phyloP scores from a whole-genome alignment of 441 rosid species.

The Brassica balearica region DNA sequence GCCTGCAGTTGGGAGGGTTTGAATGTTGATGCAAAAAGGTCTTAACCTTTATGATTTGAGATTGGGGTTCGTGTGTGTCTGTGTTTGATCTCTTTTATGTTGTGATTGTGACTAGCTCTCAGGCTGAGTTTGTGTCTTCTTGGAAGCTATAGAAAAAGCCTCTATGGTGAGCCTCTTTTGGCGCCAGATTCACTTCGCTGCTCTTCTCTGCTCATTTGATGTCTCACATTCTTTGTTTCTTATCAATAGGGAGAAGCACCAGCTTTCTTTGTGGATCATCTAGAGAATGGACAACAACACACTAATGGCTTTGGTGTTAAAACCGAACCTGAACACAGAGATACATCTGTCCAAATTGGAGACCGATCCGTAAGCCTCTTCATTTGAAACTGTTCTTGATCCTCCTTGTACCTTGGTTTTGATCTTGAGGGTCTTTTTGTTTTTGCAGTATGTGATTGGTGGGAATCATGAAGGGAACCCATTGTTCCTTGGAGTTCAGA shows the following conservation, averaged over 20 bases:
- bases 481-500: slow-evolving; percentile 58
- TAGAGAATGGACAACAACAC: slow-evolving; percentile 28
- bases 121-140: slow-evolving; percentile 61
- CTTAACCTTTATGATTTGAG: slow-evolving; percentile 39
- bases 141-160: slow-evolving; percentile 60
- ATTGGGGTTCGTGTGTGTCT: slow-evolving; percentile 34
- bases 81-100: slow-evolving; percentile 50
- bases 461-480: slow-evolving; percentile 57
- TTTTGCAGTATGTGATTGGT: slow-evolving; percentile 69
- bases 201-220: slow-evolving; percentile 23
- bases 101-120: slow-evolving; percentile 54
- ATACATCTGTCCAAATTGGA: slow-evolving; percentile 47
- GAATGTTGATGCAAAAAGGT: slow-evolving; percentile 18
- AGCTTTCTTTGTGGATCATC: slow-evolving; percentile 56
- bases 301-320: slow-evolving; percentile 50
- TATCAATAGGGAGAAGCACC: slow-evolving; percentile 84
- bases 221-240: slow-evolving; percentile 36
- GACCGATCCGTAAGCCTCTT: slow-evolving; percentile 63
- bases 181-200: slow-evolving; percentile 37
- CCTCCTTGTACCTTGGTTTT: slow-evolving; percentile 2
- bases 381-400: not conserved
- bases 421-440: slow-evolving; percentile 10
- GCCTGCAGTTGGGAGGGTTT: slow-evolving; percentile 10
- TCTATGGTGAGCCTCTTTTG: slow-evolving; percentile 81
- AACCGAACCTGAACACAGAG: slow-evolving; percentile 48